phyloP scores from a whole-genome alignment of 495 filamentous ascomycete genomes.

The Xylona heveae region DNA sequence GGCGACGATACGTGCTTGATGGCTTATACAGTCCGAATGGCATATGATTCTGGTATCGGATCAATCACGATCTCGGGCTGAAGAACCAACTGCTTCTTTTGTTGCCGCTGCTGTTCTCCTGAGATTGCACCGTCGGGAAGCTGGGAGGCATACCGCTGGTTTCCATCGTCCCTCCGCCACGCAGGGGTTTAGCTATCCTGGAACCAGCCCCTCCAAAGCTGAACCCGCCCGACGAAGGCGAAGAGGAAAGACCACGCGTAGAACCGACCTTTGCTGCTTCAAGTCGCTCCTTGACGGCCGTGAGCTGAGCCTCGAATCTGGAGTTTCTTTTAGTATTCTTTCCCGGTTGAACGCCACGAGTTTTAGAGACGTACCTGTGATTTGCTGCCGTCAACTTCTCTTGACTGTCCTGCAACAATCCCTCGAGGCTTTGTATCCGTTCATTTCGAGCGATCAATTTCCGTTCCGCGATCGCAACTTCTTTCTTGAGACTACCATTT shows the following conservation, averaged over 20 bases:
- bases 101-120: constrained; percentile 6
- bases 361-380: constrained; percentile 48
- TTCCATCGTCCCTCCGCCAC: constrained; percentile 47
- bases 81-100: constrained; percentile 22
- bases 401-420: constrained; percentile 83
- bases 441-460: constrained; percentile 94
- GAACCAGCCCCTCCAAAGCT: constrained; percentile 40
- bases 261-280: constrained; percentile 85
- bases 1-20: too few species aligned
- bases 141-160: constrained; percentile 4
- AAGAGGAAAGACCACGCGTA: constrained; percentile 53
- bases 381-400: constrained; percentile 93
- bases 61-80: constrained; percentile 17
- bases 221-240: constrained; percentile 39
- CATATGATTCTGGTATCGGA: too few species aligned
- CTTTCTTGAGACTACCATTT: constrained; percentile 90
- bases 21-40: too few species aligned
- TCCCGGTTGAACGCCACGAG: neutral
- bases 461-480: constrained; percentile 93
- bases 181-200: constrained; percentile 88
- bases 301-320: constrained; percentile 93
- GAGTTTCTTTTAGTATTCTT: constrained; percentile 1
- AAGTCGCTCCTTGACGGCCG: constrained; percentile 90
- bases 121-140: constrained; percentile 11
- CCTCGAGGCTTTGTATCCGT: constrained; percentile 81